phyloP scores from a whole-genome alignment of 1,284 basidiomycete species.

The Vanrija sp. region DNA sequence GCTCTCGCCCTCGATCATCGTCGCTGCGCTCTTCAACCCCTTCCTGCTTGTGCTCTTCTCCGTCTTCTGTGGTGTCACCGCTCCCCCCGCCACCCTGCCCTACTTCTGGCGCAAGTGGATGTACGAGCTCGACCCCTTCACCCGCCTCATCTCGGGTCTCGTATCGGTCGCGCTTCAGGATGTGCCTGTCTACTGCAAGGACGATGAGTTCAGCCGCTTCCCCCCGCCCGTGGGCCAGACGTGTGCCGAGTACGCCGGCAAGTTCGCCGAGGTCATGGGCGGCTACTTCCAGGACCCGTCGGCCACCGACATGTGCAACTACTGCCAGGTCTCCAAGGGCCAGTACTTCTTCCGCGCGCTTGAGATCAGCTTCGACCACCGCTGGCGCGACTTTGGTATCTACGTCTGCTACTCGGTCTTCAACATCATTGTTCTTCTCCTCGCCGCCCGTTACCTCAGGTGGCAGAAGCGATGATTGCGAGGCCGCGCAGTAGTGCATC shows the following conservation, averaged over 20 bases:
- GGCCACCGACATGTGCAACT: slow-evolving; percentile 45
- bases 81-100: slow-evolving; percentile 59
- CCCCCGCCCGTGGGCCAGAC: slow-evolving; percentile 64
- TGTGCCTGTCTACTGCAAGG: slow-evolving; percentile 62
- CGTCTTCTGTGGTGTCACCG: slow-evolving; percentile 76
- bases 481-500: neutral
- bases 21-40: slow-evolving; percentile 76
- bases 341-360: slow-evolving; percentile 47
- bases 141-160: slow-evolving; percentile 65
- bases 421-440: slow-evolving; percentile 66
- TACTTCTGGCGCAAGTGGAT: slow-evolving; percentile 68
- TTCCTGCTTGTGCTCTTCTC: slow-evolving; percentile 66
- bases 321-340: slow-evolving; percentile 42
- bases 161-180: slow-evolving; percentile 76
- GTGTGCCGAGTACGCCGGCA: slow-evolving; percentile 65
- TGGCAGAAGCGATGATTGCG: slow-evolving; percentile 31
- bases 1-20: slow-evolving; percentile 58
- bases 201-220: slow-evolving; percentile 67
- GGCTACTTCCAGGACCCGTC: slow-evolving; percentile 70
- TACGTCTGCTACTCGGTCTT: slow-evolving; percentile 60
- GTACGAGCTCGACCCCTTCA: slow-evolving; percentile 55
- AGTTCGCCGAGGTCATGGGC: slow-evolving; percentile 61
- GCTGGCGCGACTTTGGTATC: slow-evolving; percentile 73
- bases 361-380: slow-evolving; percentile 62
- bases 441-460: slow-evolving; percentile 67